These are phyloP conservation scores for Silene vulgaris DNA, from an alignment of 179 eudicot species.

Conservation along the genomic window DNA sequence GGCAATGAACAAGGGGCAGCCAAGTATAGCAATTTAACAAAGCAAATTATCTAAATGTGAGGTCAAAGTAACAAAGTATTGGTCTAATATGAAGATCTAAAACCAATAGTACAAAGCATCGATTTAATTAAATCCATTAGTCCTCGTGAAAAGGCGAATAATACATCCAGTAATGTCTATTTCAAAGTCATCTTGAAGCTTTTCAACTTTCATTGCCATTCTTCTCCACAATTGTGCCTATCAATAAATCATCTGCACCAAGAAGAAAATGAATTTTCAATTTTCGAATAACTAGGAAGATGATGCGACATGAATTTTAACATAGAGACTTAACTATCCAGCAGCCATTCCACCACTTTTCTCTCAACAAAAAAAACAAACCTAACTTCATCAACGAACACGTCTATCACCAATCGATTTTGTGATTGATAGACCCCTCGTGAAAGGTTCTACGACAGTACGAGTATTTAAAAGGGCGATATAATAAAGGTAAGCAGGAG, in stretches of 20 bases:
- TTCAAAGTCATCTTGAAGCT: constrained; percentile 13
- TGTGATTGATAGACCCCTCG: too few relatives aligned
- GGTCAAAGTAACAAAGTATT: too few relatives aligned
- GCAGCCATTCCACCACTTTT: background rate
- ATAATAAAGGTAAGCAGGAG: too few relatives aligned
- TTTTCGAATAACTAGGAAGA: background rate
- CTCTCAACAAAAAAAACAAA: background rate
- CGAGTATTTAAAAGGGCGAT: too few relatives aligned
- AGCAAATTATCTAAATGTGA: too few relatives aligned
- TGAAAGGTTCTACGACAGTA: too few relatives aligned
- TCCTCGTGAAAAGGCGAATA: background rate
- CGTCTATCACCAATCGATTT: background rate
- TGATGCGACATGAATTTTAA: background rate
- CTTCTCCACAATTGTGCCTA: constrained; percentile 13
- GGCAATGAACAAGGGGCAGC: too few relatives aligned
- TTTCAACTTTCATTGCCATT: background rate
- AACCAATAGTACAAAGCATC: background rate
- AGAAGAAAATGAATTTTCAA: background rate
- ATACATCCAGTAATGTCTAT: background rate
- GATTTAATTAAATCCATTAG: background rate
- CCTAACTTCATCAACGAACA: background rate
- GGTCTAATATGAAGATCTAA: too few relatives aligned
- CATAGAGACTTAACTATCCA: background rate
- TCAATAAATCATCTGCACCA: constrained; percentile 17
- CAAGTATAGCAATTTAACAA: too few relatives aligned